Evolutionary conservation across 2,329 filamentous ascomycete species (phyloP), one percentile per base, ranked within the genome.

Genomic region (Teratosphaeria destructans): DNA sequence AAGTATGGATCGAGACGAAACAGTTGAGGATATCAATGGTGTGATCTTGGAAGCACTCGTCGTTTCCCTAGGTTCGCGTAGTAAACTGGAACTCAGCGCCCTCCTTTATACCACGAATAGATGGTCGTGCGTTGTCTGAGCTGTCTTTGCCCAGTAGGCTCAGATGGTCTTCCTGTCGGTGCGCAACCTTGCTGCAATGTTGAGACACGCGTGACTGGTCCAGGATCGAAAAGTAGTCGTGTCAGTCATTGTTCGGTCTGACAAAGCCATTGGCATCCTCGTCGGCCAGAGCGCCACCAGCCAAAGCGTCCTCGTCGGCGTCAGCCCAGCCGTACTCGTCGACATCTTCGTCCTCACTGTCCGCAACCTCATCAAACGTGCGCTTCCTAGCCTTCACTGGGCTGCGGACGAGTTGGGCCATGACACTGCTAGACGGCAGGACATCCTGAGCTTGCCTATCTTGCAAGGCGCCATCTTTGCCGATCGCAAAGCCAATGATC

Each of bases 261-360:
- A 10, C 43, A 49, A 26, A 23, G 43, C n/a, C 43, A 49, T 23
- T 49, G 16, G 43, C 16, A 49, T 49, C 43, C 16, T 29, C 52
- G 23, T 34, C 37, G 3, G 29, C 52, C 23, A 56, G 29, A 19
- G 27, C 55, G 11, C 60, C 61, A 1, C 43, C 47, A 29, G 58
- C 37, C 7, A 77, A 75, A 56, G 81, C 78, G 58, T 82, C 80
- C 60, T 87, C 85, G 66, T 86, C 84, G 53, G 84, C 82, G 56
- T 87, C 82, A 39, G 81, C 81, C 87, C 87, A 90, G 23, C 85
- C 86, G 67, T 89, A 83, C 63, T 89, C 86, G 59, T 87, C 85
- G 14, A 79, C 79, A 35, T 81, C 82, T 53, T 85, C 83, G 62
- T 85, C 83, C 57, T 80, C 81, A 5, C 84, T 81, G 55, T 86